phyloP scores from a whole-genome alignment of 164 flowering plant species.

The Magnolia sinica region DNA sequence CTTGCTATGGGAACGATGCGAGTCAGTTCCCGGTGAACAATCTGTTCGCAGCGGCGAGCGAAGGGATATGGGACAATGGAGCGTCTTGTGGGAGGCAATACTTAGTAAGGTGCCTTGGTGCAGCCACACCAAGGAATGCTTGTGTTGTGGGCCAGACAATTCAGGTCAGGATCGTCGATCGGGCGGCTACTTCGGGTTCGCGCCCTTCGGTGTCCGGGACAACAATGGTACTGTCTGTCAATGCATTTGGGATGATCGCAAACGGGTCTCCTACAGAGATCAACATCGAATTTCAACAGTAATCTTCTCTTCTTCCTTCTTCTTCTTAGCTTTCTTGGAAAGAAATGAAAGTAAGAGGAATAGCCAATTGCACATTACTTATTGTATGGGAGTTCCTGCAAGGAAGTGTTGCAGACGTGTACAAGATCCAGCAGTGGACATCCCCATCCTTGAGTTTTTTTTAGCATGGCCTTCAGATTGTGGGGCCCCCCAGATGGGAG shows the following conservation, averaged over 20 bases:
- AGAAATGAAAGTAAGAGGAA: too few species aligned
- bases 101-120: slow-evolving; percentile 57
- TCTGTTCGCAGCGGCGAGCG: slow-evolving; percentile 59
- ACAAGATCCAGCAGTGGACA: too few species aligned
- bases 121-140: slow-evolving; percentile 17
- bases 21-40: slow-evolving; percentile 50
- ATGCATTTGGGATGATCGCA: slow-evolving; percentile 40
- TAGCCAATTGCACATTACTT: too few species aligned
- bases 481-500: too few species aligned
- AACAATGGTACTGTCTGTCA: slow-evolving; percentile 40
- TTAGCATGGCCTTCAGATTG: too few species aligned
- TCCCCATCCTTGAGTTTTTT: too few species aligned
- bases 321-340: too few species aligned
- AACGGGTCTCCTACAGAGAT: slow-evolving; percentile 10
- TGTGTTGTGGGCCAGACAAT: slow-evolving; percentile 37
- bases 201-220: slow-evolving; percentile 23
- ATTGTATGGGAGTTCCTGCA: too few species aligned
- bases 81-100: slow-evolving; percentile 68
- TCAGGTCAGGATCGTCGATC: slow-evolving; percentile 48
- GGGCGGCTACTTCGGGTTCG: slow-evolving; percentile 15
- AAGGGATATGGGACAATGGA: slow-evolving; percentile 69
- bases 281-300: too few species aligned
- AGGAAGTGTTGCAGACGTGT: too few species aligned
- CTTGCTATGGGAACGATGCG: slow-evolving; percentile 35
- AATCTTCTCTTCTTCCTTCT: too few species aligned